Conservation (phyloP, 2,329 filamentous ascomycete species). For the Fusarium albosuccineum region DNA sequence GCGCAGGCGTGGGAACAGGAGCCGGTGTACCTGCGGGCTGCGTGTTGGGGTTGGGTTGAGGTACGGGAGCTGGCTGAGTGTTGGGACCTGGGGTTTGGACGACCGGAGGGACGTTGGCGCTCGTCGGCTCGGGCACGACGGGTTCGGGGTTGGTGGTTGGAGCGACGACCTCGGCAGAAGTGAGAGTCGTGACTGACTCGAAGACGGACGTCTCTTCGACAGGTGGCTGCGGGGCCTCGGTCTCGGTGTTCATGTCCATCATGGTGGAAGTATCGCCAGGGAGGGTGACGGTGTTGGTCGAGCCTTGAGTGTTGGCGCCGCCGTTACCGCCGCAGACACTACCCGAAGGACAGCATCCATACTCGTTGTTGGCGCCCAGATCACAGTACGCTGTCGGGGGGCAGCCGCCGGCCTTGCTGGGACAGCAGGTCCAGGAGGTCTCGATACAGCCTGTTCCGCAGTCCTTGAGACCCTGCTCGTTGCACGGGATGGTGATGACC, state of each 20-base stretch:
- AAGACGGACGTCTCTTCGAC: constrained; percentile 15
- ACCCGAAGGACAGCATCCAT: constrained; percentile 49
- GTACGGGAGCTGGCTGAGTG: background rate
- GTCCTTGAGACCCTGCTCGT: constrained; percentile 39
- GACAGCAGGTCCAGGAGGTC: constrained; percentile 48
- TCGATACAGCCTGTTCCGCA: constrained; percentile 50
- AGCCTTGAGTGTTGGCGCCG: constrained; percentile 35
- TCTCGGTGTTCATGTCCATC: constrained; percentile 6
- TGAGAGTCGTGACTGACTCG: no score
- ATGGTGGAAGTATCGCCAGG: constrained; percentile 27
- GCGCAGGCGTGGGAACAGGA: constrained; percentile 17
- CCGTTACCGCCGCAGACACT: constrained; percentile 45
- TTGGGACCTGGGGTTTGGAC: background rate
- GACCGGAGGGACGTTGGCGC: constrained; percentile 7
- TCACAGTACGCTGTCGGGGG: constrained; percentile 41
- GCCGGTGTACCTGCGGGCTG: constrained; percentile 5
- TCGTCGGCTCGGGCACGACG: background rate
- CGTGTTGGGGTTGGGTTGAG: background rate
- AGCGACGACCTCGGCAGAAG: constrained; percentile 13
- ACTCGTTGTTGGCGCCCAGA: constrained; percentile 44
- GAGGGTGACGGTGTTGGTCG: constrained; percentile 29
- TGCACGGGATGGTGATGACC: constrained; percentile 40
- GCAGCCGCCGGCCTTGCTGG: constrained; percentile 46
- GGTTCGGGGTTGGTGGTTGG: background rate
- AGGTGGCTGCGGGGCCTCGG: constrained; percentile 11